A percentile compares a stretch with the other conserved stretches of the same genome.
Conservation (phyloP, 2,329 filamentous ascomycete genomes). For the Venturia nashicola region DNA sequence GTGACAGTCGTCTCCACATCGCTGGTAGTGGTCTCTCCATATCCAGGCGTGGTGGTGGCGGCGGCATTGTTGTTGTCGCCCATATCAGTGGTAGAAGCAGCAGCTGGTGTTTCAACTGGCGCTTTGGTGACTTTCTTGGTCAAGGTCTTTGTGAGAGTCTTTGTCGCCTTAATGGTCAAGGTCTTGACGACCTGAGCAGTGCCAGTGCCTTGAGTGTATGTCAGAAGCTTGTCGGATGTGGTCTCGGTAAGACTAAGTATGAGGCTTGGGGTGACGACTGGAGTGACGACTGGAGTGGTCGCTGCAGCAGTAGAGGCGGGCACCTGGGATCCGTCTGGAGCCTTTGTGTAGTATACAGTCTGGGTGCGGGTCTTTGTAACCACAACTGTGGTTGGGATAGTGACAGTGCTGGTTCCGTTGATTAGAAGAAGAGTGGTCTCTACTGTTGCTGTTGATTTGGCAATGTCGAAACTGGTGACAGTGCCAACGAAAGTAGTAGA, state of each 20-base stretch:
- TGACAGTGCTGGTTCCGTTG: background rate
- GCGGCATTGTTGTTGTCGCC: background rate
- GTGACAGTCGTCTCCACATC: background rate
- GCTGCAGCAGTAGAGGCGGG: background rate
- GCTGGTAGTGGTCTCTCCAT: background rate
- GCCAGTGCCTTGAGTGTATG: background rate
- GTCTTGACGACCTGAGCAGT: background rate
- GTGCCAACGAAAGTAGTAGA: background rate
- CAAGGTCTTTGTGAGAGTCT: background rate
- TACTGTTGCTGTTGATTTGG: background rate
- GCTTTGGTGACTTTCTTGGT: background rate
- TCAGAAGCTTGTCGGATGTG: background rate
- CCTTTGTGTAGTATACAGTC: background rate
- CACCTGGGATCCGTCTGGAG: background rate
- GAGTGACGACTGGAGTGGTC: background rate
- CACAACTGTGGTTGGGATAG: background rate
- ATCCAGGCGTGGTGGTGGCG: background rate
- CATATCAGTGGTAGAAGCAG: background rate
- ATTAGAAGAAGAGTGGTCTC: background rate
- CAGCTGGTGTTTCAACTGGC: background rate
- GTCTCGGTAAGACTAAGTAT: constrained; percentile 1
- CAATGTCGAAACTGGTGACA: background rate
- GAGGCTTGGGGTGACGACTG: background rate
- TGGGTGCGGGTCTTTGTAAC: background rate
- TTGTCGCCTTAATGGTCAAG: background rate